Conservation (phyloP, 352 stramenopile genomes). For the Phytophthora brassicae region DNA sequence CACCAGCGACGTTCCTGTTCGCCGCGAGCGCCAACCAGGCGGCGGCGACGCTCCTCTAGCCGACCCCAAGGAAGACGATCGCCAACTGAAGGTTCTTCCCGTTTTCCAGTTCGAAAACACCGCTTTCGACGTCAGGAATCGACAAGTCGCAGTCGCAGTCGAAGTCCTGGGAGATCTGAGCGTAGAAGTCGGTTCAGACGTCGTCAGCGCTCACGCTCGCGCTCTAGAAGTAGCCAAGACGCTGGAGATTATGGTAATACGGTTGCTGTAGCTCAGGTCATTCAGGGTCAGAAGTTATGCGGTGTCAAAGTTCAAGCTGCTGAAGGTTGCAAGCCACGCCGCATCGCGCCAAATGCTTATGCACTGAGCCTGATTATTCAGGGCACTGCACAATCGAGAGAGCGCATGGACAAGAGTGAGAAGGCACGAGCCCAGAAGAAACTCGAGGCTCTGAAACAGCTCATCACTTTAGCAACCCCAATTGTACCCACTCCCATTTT, state of each 20-base stretch:
- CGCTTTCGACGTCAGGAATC: slow-evolving; percentile 3
- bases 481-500: too few species aligned
- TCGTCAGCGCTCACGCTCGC: not conserved
- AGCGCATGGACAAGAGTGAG: slow-evolving; percentile 30
- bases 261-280: not conserved
- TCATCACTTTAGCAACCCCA: too few species aligned
- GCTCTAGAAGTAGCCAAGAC: not conserved
- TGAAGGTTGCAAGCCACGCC: not conserved
- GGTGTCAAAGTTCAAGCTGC: not conserved
- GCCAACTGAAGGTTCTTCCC: slow-evolving; percentile 4
- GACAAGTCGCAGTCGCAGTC: slow-evolving; percentile 15
- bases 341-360: slow-evolving; percentile 28
- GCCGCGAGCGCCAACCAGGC: slow-evolving; percentile 1
- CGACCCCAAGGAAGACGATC: slow-evolving; percentile 9
- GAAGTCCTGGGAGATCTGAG: slow-evolving; percentile 8
- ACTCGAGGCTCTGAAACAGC: slow-evolving; percentile 13
- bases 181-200: slow-evolving; percentile 1
- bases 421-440: slow-evolving; percentile 29
- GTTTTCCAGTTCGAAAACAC: slow-evolving; percentile 6
- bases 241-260: not conserved
- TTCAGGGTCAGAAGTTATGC: slow-evolving; percentile 13
- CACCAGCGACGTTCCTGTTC: too few species aligned
- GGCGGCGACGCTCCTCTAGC: not conserved
- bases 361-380: slow-evolving; percentile 23
- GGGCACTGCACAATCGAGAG: slow-evolving; percentile 28